phyloP scores from a whole-genome alignment of 495 filamentous ascomycete genomes.

The Tirmania nivea region DNA sequence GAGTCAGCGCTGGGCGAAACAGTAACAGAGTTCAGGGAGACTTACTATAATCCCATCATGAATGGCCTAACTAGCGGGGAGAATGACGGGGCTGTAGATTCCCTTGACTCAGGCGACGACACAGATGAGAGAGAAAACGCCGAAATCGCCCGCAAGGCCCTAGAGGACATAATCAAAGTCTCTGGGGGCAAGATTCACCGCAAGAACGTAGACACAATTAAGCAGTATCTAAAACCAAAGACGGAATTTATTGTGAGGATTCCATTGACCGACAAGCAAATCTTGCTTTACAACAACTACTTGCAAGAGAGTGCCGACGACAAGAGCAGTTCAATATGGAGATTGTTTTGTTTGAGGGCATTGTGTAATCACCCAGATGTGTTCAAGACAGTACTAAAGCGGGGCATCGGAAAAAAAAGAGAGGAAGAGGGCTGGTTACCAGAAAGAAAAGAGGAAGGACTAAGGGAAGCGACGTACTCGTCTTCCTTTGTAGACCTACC shows the following conservation, averaged over 20 bases:
- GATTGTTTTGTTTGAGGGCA: neutral
- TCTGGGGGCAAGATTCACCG: slow-evolving; percentile 26
- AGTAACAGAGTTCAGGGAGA: neutral
- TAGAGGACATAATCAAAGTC: neutral
- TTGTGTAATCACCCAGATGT: neutral
- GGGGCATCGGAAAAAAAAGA: neutral
- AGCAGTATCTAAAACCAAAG: slow-evolving; percentile 43
- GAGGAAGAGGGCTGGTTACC: too few relatives aligned
- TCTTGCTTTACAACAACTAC: slow-evolving; percentile 31
- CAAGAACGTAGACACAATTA: slow-evolving; percentile 43
- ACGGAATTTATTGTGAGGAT: slow-evolving; percentile 62
- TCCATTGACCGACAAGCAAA: slow-evolving; percentile 45
- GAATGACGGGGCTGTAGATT: neutral
- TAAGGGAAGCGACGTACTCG: too few relatives aligned
- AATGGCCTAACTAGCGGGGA: neutral
- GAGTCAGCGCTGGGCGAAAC: neutral
- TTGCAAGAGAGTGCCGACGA: neutral
- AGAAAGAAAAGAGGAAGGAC: too few relatives aligned
- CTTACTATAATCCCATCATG: neutral
- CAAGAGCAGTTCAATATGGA: neutral
- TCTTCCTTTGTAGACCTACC: too few relatives aligned
- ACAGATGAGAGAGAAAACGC: neutral
- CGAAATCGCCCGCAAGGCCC: neutral
- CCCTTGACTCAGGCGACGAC: neutral
- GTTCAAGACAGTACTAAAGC: neutral